These are phyloP conservation scores for Fraxinus paxiana DNA, from an alignment of 305 asterid species.

Conservation along the genomic window DNA sequence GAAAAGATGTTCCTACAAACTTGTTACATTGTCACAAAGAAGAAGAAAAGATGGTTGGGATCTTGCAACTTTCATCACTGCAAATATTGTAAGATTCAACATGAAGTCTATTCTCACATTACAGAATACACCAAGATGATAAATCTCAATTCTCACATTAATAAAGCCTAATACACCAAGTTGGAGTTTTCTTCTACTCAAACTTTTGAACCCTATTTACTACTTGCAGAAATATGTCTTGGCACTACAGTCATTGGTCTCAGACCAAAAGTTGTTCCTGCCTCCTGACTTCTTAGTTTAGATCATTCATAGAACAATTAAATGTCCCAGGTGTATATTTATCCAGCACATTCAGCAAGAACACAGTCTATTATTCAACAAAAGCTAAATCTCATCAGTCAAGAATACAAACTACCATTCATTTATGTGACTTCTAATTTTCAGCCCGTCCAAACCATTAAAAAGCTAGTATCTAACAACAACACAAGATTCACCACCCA, in stretches of 20 bases:
- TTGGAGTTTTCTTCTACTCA: background rate
- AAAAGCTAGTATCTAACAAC: too few species aligned
- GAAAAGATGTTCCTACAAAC: too few species aligned
- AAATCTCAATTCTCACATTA: background rate
- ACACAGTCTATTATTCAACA: background rate
- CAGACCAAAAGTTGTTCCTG: background rate
- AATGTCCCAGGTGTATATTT: background rate
- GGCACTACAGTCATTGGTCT: background rate
- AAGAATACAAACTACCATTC: background rate
- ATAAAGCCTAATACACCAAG: background rate
- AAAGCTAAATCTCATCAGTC: background rate
- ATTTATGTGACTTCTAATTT: too few species aligned
- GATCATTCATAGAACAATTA: background rate
- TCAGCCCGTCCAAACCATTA: too few species aligned
- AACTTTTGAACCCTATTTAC: background rate
- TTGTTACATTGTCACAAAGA: too few species aligned
- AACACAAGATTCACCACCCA: too few species aligned
- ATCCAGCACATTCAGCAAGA: background rate
- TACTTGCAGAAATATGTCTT: too few species aligned
- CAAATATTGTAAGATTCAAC: too few species aligned
- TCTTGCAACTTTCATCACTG: too few species aligned
- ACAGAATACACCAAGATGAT: background rate
- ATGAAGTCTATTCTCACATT: too few species aligned
- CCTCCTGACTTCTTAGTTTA: background rate
- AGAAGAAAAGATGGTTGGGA: too few species aligned